Base-by-base conservation (phyloP, 148 eudicot genomes). In the Vaccinium corymbosum region DNA sequence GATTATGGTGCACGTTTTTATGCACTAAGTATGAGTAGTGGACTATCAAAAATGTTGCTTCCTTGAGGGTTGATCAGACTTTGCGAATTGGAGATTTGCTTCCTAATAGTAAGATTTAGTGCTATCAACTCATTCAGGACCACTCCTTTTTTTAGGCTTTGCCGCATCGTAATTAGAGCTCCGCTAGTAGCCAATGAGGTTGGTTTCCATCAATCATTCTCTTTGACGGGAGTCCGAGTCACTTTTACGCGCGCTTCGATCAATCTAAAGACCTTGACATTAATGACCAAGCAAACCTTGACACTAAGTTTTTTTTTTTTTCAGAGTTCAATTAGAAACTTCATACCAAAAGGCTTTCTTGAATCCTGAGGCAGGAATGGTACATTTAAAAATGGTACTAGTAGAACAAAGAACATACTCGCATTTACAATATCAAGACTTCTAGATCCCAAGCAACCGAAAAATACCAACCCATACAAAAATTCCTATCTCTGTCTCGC, bases 11-110 rank as follows among this genome's bases (percentile, higher is more conserved):
- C 73, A 68, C 38, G 73, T 68, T 25, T 68, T 68, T 12, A 27
- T 68, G 73, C 73, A 27, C 71, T 22, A 64, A 64, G 14, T 64
- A 64, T 22, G 71, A 64, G 71, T 64, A 68, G 73, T 68, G 38
- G 73, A 68, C 38, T n/a, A 27, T 25, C 4, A 25, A 66, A 25
- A 11, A 3, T 10, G 72, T 27, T n/a, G 1, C 27, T 25, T 27
- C 12, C 22, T 68, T 3, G 7, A 27, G 3, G 3, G 35, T 27
- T 35, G 38, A 35, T 35, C 2, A 35, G 38, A 35, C 38, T 35
- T 35, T 35, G 38, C 2, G 38, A 35, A 3, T 35, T 35, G 38
- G 38, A 35, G 38, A 35, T 35, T 35, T 35, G 38, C 38, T 35
- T 35, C 2, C 38, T 2, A 27, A 27, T 35, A 35, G 2, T 35